A percentile compares a stretch with the other conserved stretches of the same genome.
phyloP scores from a whole-genome alignment of 1,284 basidiomycete species.

The Austroboletus novae-zelandiae region DNA sequence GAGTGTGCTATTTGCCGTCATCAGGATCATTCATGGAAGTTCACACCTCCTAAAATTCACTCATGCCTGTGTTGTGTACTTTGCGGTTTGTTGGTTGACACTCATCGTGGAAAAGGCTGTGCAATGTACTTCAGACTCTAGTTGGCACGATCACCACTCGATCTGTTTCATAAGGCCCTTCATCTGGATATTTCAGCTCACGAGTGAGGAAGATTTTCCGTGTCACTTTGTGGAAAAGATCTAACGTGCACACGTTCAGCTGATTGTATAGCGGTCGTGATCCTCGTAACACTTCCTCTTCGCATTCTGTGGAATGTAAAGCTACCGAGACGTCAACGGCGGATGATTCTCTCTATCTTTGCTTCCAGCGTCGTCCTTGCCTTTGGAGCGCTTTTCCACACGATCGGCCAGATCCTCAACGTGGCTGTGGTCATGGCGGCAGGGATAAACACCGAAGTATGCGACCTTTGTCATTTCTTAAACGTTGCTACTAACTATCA shows the following conservation, averaged over 20 bases:
- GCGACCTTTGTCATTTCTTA: too few relatives aligned
- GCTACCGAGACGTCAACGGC: conserved; percentile 17
- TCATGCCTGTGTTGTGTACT: conserved; percentile 11
- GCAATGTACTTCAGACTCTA: conserved; percentile 11
- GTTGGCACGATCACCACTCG: conserved; percentile 13
- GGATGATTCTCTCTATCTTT: conserved; percentile 29
- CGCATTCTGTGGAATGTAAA: conserved; percentile 24
- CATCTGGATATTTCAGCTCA: conserved; percentile 11
- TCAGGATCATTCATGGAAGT: conserved; percentile 12
- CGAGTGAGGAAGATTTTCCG: conserved; percentile 3
- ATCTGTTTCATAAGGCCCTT: neutral
- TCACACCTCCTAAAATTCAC: conserved; percentile 13
- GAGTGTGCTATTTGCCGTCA: conserved; percentile 21
- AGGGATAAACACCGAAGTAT: conserved; percentile 20
- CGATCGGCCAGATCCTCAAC: conserved; percentile 13
- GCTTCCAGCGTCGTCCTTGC: conserved; percentile 19
- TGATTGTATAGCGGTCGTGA: conserved; percentile 18
- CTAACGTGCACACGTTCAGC: neutral
- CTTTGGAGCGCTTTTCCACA: conserved; percentile 20
- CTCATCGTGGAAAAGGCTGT: conserved; percentile 11
- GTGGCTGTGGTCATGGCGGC: conserved; percentile 2
- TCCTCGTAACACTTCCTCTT: conserved; percentile 22
- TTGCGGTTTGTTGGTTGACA: conserved; percentile 10
- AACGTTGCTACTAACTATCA: neutral
- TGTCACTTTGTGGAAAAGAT: neutral